Evolutionary conservation across 176 grass and related monocot genomes (phyloP).

Genomic region (Raddia guianensis): DNA sequence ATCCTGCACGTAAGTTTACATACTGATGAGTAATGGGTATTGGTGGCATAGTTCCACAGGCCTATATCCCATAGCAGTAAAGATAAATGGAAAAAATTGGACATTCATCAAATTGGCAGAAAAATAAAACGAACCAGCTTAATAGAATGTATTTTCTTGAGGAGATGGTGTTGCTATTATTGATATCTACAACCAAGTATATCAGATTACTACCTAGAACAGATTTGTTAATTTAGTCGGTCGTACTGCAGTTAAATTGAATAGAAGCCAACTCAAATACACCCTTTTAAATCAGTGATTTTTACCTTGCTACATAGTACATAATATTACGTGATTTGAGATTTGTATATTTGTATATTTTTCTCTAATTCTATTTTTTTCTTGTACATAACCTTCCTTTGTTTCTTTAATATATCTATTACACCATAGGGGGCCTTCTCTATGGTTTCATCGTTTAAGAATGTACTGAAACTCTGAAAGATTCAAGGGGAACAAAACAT

Average conservation of each 20-base stretch:
- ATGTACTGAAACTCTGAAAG: neutral
- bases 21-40: neutral
- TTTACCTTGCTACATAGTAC: too few species aligned
- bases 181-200: conserved; percentile 20
- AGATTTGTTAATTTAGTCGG: neutral
- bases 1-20: conserved; percentile 59
- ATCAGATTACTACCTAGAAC: neutral
- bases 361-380: too few species aligned
- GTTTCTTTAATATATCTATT: too few species aligned
- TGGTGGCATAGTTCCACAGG: conserved; percentile 25
- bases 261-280: too few species aligned
- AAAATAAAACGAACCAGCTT: neutral
- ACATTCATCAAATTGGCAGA: conserved; percentile 17
- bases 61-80: conserved; percentile 22
- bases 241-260: neutral
- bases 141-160: conserved; percentile 7
- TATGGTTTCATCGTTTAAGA: too few species aligned
- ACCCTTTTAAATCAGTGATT: neutral
- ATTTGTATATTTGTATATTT: too few species aligned
- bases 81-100: neutral
- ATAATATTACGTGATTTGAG: too few species aligned
- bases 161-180: conserved; percentile 26
- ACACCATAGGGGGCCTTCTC: too few species aligned
- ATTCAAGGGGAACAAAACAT: neutral
- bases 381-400: too few species aligned